These are phyloP conservation scores for Collybiopsis confluens DNA, from an alignment of 768 basidiomycete species.

Conservation along the genomic window DNA sequence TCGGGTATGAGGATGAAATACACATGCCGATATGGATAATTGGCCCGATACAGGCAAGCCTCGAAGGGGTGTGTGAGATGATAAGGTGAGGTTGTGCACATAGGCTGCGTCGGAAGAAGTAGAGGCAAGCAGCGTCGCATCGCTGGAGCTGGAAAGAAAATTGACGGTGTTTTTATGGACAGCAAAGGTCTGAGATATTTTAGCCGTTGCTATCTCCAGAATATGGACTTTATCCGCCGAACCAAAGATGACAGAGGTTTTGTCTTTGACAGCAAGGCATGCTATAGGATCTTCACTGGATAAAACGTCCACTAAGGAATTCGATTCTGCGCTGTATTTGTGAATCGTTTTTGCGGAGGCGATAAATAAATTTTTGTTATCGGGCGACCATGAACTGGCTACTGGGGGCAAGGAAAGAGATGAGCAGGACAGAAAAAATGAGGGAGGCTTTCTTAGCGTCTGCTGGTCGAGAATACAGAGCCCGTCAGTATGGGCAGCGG, in stretches of 20 bases:
- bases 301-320: conserved; percentile 41
- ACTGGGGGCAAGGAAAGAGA: conserved; percentile 28
- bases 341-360: conserved; percentile 43
- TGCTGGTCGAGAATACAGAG: conserved; percentile 44
- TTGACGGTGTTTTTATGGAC: conserved; percentile 48
- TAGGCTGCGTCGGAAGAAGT: conserved; percentile 49
- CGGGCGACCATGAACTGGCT: conserved; percentile 51
- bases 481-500: conserved; percentile 44
- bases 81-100: conserved; percentile 55
- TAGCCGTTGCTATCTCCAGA: conserved; percentile 41
- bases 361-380: conserved; percentile 53
- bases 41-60: conserved; percentile 39
- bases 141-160: conserved; percentile 56
- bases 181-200: conserved; percentile 44
- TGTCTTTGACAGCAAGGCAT: conserved; percentile 30
- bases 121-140: conserved; percentile 51
- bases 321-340: conserved; percentile 46
- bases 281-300: conserved; percentile 24
- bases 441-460: conserved; percentile 40
- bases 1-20: conserved; percentile 62
- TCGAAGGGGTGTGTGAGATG: conserved; percentile 50
- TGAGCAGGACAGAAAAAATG: conserved; percentile 36
- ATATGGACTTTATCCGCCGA: conserved; percentile 42
- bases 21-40: conserved; percentile 40
- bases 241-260: conserved; percentile 43